phyloP scores from a whole-genome alignment of 345 rosid genomes.

The Toxicodendron radicans region DNA sequence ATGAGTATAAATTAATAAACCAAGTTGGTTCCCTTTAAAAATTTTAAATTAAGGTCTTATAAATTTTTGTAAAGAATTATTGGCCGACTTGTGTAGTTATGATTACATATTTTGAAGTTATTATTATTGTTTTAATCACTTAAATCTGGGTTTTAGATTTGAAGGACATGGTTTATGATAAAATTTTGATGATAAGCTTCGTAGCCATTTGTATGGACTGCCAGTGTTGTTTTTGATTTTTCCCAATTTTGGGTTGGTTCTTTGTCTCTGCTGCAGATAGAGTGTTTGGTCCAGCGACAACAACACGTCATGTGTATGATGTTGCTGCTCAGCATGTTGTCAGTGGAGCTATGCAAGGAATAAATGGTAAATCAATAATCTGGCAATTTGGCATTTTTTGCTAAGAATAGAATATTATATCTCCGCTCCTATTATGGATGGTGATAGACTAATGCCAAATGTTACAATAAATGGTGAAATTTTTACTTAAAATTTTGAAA shows the following conservation, averaged over 20 bases:
- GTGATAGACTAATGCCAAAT: neutral
- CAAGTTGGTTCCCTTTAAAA: neutral
- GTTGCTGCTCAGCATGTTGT: slow-evolving; percentile 83
- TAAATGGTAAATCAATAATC: slow-evolving; percentile 49
- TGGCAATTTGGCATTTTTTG: slow-evolving; percentile 2
- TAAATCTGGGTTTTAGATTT: no score
- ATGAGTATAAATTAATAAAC: neutral
- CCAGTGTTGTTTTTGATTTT: neutral
- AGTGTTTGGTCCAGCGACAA: slow-evolving; percentile 88
- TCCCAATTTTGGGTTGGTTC: neutral
- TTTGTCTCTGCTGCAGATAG: slow-evolving; percentile 43
- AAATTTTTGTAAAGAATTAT: neutral
- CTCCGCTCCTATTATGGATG: no score
- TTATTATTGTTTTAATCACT: no score
- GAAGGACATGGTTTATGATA: neutral
- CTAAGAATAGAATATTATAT: neutral
- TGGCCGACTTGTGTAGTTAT: neutral
- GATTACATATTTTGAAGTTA: neutral
- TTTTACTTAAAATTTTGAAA: neutral
- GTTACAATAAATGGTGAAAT: neutral
- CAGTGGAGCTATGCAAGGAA: slow-evolving; percentile 78
- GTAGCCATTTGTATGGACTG: neutral
- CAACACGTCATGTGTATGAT: slow-evolving; percentile 83
- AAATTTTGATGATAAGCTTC: neutral
- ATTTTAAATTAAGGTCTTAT: neutral